phyloP scores from a whole-genome alignment of 2,329 filamentous ascomycete genomes.

The Dryadomyces quercivorus region DNA sequence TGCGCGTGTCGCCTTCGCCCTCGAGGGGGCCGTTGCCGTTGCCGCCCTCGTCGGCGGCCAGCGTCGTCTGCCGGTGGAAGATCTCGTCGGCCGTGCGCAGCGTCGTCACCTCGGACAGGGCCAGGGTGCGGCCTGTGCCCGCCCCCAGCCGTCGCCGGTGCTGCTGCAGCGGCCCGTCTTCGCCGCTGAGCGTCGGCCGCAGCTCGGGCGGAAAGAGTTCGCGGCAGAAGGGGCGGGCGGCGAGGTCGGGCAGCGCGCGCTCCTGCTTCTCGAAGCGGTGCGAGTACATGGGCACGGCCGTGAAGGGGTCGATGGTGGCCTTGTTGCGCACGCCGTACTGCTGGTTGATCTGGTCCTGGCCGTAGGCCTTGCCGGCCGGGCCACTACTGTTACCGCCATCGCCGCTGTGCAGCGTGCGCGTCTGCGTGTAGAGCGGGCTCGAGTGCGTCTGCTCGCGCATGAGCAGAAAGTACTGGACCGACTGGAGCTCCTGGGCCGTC shows the following conservation, averaged over 20 bases:
- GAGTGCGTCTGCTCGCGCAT: constrained; percentile 45
- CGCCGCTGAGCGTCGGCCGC: constrained; percentile 40
- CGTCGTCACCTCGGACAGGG: constrained; percentile 33
- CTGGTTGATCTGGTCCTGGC: constrained; percentile 46
- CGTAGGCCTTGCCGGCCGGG: constrained; percentile 28
- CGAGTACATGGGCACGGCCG: constrained; percentile 45
- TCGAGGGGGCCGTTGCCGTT: too few species aligned
- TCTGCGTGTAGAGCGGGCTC: constrained; percentile 43
- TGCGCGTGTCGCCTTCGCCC: constrained; percentile 13
- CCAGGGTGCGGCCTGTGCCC: constrained; percentile 23
- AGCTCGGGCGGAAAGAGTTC: constrained; percentile 46
- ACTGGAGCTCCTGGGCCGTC: constrained; percentile 29
- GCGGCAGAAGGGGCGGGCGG: constrained; percentile 30
- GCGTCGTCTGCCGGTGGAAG: constrained; percentile 26
- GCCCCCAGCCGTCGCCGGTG: background rate
- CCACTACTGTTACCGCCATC: constrained; percentile 17
- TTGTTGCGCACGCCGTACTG: constrained; percentile 42
- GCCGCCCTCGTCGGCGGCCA: constrained; percentile 11
- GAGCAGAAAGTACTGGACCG: constrained; percentile 39
- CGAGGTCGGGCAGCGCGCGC: constrained; percentile 41
- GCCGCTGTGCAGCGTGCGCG: constrained; percentile 27
- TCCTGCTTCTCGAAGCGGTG: constrained; percentile 40
- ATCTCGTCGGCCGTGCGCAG: constrained; percentile 39
- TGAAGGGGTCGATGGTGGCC: constrained; percentile 45
- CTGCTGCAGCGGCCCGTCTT: constrained; percentile 21